Percentiles rank a stretch among this genome's conserved stretches.
Evolutionary conservation across 78 protist species (phyloP).

Genomic region (Dictyostelium discoideum): dicty_2.7 NC_007090.3:3641001-3641500

Average conservation of each 20-base stretch:
- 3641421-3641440: slow-evolving; percentile 2
- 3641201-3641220: background rate
- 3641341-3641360: background rate
- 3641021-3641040: background rate
- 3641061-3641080: background rate
- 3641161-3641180: background rate
- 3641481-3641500: background rate
- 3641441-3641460: slow-evolving; percentile 24
- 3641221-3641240: background rate
- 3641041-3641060: background rate
- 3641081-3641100: background rate
- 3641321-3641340: background rate
- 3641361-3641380: background rate
- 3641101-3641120: too few species aligned
- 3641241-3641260: background rate
- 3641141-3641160: background rate
- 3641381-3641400: background rate
- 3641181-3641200: background rate
- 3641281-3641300: background rate
- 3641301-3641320: background rate
- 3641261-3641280: background rate
- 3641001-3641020: background rate
- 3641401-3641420: slow-evolving; percentile 1
- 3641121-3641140: background rate
- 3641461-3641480: background rate